Conservation (phyloP, 495 filamentous ascomycete genomes). For the Penicillium nucicola region DNA sequence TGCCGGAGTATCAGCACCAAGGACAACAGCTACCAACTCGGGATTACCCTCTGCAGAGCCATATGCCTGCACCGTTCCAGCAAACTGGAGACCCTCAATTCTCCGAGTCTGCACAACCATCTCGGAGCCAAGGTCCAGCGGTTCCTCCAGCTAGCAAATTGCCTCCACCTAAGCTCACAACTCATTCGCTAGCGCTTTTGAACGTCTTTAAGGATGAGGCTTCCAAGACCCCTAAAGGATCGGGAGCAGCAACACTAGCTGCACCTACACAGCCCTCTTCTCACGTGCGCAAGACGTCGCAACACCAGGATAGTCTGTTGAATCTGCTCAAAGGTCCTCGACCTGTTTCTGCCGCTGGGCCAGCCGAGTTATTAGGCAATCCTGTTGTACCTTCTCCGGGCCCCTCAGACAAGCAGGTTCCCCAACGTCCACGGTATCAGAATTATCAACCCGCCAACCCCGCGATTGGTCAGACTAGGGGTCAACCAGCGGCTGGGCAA, state of each 20-base stretch:
- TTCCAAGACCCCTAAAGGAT: conserved; percentile 28
- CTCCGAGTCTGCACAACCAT: conserved; percentile 36
- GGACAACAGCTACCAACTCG: conserved; percentile 11
- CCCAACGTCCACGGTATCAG: conserved; percentile 32
- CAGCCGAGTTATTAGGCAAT: conserved; percentile 34
- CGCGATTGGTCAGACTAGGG: conserved; percentile 6
- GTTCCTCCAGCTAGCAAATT: conserved; percentile 56
- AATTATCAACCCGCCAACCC: conserved; percentile 12
- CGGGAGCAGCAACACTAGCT: conserved; percentile 28
- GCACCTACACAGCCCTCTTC: conserved; percentile 15
- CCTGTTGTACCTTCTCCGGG: conserved; percentile 17
- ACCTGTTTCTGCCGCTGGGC: conserved; percentile 15
- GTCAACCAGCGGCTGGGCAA: conserved; percentile 11
- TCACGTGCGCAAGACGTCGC: conserved; percentile 27
- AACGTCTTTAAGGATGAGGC: conserved; percentile 58
- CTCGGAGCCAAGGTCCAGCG: conserved; percentile 40
- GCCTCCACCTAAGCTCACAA: conserved; percentile 59
- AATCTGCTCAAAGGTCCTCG: conserved; percentile 33
- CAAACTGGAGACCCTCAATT: conserved; percentile 51
- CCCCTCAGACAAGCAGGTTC: conserved; percentile 29
- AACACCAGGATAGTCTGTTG: conserved; percentile 41
- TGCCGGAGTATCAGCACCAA: conserved; percentile 6
- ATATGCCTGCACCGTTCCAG: conserved; percentile 47
- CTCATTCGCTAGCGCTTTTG: conserved; percentile 60
- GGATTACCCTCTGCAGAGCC: conserved; percentile 11